Evolutionary conservation across 768 basidiomycete genomes (phyloP).

Genomic region (Filobasidium floriforme): DNA sequence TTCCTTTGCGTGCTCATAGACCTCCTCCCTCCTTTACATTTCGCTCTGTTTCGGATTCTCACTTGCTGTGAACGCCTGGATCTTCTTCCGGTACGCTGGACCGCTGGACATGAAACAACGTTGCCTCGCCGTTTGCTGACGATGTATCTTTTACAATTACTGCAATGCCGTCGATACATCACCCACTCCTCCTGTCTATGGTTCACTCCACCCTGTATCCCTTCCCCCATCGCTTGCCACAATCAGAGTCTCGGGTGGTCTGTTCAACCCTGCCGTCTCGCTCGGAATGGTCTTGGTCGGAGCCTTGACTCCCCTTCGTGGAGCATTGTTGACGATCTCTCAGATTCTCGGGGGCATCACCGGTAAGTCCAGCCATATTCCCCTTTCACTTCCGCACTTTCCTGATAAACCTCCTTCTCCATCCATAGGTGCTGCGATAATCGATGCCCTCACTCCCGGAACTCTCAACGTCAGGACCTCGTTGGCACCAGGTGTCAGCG

Average conservation of each 20-base stretch:
- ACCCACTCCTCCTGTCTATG: too few species aligned
- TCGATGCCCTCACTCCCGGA: conserved; percentile 42
- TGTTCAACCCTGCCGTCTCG: conserved; percentile 47
- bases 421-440: conserved; percentile 37
- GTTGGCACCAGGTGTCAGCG: conserved; percentile 31
- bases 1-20: conserved; percentile 4
- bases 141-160: background rate
- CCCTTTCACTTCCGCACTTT: background rate
- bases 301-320: conserved; percentile 43
- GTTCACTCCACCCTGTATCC: too few species aligned
- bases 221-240: background rate
- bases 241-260: conserved; percentile 38
- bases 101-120: background rate
- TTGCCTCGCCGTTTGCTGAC: too few species aligned
- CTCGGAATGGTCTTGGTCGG: conserved; percentile 45
- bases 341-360: conserved; percentile 46
- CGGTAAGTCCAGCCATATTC: conserved; percentile 21
- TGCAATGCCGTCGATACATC: background rate
- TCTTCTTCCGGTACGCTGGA: conserved; percentile 38
- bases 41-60: conserved; percentile 43
- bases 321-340: conserved; percentile 38
- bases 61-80: conserved; percentile 44
- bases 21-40: conserved; percentile 42
- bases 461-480: conserved; percentile 34
- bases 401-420: background rate